These are phyloP conservation scores for Trametes pubescens DNA, from an alignment of 1,284 basidiomycete species.

Conservation along the genomic window DNA sequence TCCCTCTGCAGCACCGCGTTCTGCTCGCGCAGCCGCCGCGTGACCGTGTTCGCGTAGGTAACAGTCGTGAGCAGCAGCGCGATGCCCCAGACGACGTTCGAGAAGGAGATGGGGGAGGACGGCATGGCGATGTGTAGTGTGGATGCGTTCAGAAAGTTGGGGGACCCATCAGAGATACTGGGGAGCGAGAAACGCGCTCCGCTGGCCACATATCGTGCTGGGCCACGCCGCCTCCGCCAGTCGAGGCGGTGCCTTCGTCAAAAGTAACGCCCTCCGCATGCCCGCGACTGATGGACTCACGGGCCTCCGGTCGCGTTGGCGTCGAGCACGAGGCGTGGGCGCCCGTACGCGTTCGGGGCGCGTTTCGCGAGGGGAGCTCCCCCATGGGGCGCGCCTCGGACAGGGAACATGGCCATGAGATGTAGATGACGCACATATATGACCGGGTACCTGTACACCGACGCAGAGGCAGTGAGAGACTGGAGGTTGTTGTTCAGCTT, in stretches of 20 bases:
- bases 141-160: constrained; percentile 17
- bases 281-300: constrained; percentile 17
- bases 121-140: constrained; percentile 22
- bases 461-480: background rate
- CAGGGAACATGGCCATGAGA: constrained; percentile 4
- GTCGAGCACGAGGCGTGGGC: constrained; percentile 20
- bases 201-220: constrained; percentile 18
- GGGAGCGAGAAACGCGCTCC: background rate
- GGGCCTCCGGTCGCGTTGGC: constrained; percentile 14
- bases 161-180: constrained; percentile 23
- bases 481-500: background rate
- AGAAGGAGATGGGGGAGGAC: constrained; percentile 30
- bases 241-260: constrained; percentile 22
- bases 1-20: constrained; percentile 29
- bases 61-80: constrained; percentile 33
- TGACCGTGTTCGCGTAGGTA: constrained; percentile 28
- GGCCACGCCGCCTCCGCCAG: constrained; percentile 23
- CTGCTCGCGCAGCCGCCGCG: constrained; percentile 26
- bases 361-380: constrained; percentile 7
- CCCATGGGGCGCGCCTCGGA: constrained; percentile 3
- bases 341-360: constrained; percentile 6
- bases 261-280: constrained; percentile 16
- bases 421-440: background rate
- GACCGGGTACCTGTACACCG: background rate
- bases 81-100: constrained; percentile 33